phyloP scores from a whole-genome alignment of 257 asterid species.

The Asclepias syriaca region DNA sequence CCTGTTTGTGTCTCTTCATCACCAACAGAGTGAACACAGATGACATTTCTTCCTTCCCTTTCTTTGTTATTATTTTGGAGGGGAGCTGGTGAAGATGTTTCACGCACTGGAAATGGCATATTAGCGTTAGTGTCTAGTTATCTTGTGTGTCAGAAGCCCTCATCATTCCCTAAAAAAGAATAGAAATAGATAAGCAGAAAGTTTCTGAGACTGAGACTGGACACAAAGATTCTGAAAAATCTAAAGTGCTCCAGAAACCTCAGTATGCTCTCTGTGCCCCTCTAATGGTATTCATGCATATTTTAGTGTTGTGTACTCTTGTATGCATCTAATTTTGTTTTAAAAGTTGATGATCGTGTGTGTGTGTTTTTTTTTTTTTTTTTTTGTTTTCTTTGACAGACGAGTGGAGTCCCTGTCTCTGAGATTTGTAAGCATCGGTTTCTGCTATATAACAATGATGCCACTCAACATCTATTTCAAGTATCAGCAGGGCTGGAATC shows the following conservation, averaged over 20 bases:
- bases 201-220: background rate
- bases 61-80: background rate
- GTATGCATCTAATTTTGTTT: background rate
- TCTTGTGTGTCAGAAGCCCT: background rate
- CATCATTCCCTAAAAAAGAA: background rate
- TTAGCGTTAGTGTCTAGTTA: background rate
- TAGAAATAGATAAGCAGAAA: background rate
- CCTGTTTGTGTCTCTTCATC: background rate
- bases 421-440: conserved; percentile 88
- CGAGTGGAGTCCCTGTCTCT: conserved; percentile 75
- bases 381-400: conserved; percentile 41
- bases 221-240: background rate
- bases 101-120: background rate
- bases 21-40: background rate
- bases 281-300: background rate
- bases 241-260: background rate
- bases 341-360: background rate
- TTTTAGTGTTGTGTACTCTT: background rate
- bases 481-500: conserved; percentile 96
- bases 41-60: background rate
- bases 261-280: background rate
- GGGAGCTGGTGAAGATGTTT: background rate
- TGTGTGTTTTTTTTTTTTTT: too few species aligned
- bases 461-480: conserved; percentile 88
- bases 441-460: conserved; percentile 77